Evolutionary conservation across 345 rosid genomes (phyloP).

Genomic region (Citrus inodora): DNA sequence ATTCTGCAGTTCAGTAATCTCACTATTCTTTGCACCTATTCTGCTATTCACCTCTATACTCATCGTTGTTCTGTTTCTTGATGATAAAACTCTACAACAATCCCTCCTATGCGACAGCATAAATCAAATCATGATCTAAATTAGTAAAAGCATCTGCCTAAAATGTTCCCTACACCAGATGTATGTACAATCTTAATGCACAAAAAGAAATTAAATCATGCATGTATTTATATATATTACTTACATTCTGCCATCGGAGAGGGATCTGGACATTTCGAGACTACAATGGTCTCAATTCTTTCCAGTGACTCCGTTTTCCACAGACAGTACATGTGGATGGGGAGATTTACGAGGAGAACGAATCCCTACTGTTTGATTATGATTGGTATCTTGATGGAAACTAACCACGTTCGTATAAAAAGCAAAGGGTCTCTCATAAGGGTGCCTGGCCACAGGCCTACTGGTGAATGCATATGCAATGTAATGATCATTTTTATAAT

Average conservation of each 20-base stretch:
- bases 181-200: not conserved
- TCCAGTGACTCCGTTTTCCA: conserved; percentile 73
- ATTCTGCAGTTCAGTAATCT: conserved; percentile 47
- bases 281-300: conserved; percentile 44
- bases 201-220: too few relatives aligned
- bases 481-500: conserved; percentile 49
- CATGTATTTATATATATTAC: not conserved
- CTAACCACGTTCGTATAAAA: conserved; percentile 54
- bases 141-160: not conserved
- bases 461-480: conserved; percentile 80
- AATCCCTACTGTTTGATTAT: conserved; percentile 55
- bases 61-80: conserved; percentile 47
- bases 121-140: not conserved
- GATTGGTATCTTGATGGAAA: conserved; percentile 33
- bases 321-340: conserved; percentile 44
- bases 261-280: conserved; percentile 62
- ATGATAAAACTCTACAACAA: conserved; percentile 72
- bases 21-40: conserved; percentile 33
- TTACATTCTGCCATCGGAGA: conserved; percentile 67
- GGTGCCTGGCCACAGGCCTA: conserved; percentile 72
- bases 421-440: conserved; percentile 65
- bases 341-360: conserved; percentile 35
- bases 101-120: conserved; percentile 80
- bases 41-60: conserved; percentile 70
- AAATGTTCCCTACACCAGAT: not conserved